Evolutionary conservation across 768 basidiomycete genomes (phyloP).

Genomic region (Leucocoprinus leucothites): DNA sequence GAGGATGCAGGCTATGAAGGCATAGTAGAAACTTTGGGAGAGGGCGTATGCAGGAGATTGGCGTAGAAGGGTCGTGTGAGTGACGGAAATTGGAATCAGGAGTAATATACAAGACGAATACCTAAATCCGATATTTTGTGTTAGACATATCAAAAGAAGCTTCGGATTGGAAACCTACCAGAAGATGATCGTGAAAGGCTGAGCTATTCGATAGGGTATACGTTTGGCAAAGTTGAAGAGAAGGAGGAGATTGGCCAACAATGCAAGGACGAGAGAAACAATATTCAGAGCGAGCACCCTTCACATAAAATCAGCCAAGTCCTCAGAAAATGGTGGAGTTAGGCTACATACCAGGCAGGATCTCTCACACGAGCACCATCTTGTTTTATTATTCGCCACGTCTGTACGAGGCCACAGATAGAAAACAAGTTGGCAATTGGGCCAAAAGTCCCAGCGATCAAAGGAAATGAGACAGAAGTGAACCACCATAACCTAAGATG

Average conservation of each 20-base stretch:
- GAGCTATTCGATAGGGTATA: slow-evolving; percentile 31
- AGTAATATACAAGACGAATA: slow-evolving; percentile 34
- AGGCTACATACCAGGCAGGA: slow-evolving; percentile 29
- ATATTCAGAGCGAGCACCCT: slow-evolving; percentile 32
- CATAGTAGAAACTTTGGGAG: slow-evolving; percentile 38
- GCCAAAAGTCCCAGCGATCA: slow-evolving; percentile 38
- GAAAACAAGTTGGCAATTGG: slow-evolving; percentile 38
- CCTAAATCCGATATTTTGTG: slow-evolving; percentile 19
- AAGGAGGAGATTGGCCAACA: slow-evolving; percentile 32
- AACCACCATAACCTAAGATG: slow-evolving; percentile 44
- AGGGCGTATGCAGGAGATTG: slow-evolving; percentile 19
- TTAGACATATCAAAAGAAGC: background rate
- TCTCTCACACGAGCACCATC: slow-evolving; percentile 22
- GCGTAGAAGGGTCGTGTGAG: slow-evolving; percentile 15
- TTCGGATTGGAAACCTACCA: slow-evolving; percentile 26
- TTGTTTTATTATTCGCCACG: slow-evolving; percentile 27
- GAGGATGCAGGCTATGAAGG: slow-evolving; percentile 27
- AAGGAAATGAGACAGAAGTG: slow-evolving; percentile 36
- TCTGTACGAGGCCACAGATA: slow-evolving; percentile 32
- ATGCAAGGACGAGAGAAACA: slow-evolving; percentile 28
- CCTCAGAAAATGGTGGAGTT: background rate
- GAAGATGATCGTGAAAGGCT: slow-evolving; percentile 32
- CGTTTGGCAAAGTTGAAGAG: slow-evolving; percentile 36
- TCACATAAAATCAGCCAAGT: background rate
- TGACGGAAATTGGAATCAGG: slow-evolving; percentile 30